Percentiles rank a stretch among this genome's conserved stretches.
Evolutionary conservation across 352 stramenopile species (phyloP).

Genomic region (Globisporangium alternatum): DNA sequence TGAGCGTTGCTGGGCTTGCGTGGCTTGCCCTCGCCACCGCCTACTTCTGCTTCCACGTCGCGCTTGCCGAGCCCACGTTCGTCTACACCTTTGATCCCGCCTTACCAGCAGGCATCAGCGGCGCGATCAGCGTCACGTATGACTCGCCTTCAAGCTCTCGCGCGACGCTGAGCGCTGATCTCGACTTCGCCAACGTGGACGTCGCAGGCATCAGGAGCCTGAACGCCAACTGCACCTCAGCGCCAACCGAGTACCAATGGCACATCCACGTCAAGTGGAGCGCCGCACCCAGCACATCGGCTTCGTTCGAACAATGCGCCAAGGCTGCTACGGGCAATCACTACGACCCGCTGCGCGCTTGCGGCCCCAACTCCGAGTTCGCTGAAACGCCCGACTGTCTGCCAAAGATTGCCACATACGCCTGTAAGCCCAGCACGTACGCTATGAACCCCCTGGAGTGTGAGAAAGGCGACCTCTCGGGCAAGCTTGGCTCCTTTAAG

Average conservation of each 20-base stretch:
- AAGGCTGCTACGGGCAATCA: slow-evolving; percentile 43
- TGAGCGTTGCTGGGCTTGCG: neutral
- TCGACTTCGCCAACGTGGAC: slow-evolving; percentile 18
- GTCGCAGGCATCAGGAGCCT: slow-evolving; percentile 25
- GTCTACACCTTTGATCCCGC: neutral
- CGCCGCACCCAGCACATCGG: slow-evolving; percentile 20
- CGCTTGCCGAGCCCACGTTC: neutral
- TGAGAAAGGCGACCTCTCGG: slow-evolving; percentile 55
- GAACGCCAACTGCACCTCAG: slow-evolving; percentile 39
- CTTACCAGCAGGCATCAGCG: neutral
- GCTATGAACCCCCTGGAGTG: slow-evolving; percentile 31
- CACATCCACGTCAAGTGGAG: slow-evolving; percentile 58
- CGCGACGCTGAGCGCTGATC: neutral
- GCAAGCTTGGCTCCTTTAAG: slow-evolving; percentile 45
- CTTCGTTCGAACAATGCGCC: slow-evolving; percentile 38
- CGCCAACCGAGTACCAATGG: slow-evolving; percentile 44
- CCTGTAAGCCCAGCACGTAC: slow-evolving; percentile 41
- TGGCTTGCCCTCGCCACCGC: neutral
- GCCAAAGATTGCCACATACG: slow-evolving; percentile 34
- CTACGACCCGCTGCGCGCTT: slow-evolving; percentile 56
- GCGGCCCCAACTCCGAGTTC: slow-evolving; percentile 51
- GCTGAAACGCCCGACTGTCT: slow-evolving; percentile 34
- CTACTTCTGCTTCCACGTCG: neutral
- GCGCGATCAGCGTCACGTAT: neutral
- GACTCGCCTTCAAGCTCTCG: neutral